phyloP scores from a whole-genome alignment of 2,329 filamentous ascomycete genomes.

The Alternaria solani region DNA sequence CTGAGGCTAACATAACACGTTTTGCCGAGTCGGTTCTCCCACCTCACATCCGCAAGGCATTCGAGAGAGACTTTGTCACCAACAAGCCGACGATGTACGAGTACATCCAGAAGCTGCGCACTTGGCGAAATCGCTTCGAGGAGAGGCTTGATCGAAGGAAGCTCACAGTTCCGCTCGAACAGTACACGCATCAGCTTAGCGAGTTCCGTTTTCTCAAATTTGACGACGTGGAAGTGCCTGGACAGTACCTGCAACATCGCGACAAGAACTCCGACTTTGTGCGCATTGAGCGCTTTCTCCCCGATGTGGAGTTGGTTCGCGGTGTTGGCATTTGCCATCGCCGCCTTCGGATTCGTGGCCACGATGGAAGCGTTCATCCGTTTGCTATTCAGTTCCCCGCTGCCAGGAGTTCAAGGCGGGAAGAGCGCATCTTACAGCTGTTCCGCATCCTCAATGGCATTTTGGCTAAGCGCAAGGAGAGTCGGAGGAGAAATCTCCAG shows the following conservation, averaged over 20 bases:
- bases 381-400: slow-evolving; percentile 98
- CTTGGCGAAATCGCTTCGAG: slow-evolving; percentile 97
- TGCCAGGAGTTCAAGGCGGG: slow-evolving; percentile 87
- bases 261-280: slow-evolving; percentile 99
- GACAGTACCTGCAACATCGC: slow-evolving; percentile 95
- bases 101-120: slow-evolving; percentile 95
- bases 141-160: slow-evolving; percentile 91
- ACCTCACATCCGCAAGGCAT: slow-evolving; percentile 91
- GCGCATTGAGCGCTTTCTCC: slow-evolving; percentile 94
- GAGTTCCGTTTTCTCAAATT: slow-evolving; percentile 98
- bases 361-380: slow-evolving; percentile 95
- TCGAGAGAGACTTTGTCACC: slow-evolving; percentile 95
- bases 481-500: slow-evolving; percentile 88
- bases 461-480: slow-evolving; percentile 91
- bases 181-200: slow-evolving; percentile 87
- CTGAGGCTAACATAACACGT: slow-evolving; percentile 93
- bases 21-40: slow-evolving; percentile 97
- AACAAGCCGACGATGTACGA: slow-evolving; percentile 98
- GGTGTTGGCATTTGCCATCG: slow-evolving; percentile 91
- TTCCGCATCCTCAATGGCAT: slow-evolving; percentile 98
- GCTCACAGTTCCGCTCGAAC: slow-evolving; percentile 77
- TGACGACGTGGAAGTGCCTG: slow-evolving; percentile 96
- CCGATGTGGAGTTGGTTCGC: slow-evolving; percentile 90
- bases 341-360: slow-evolving; percentile 92
- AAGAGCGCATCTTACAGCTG: slow-evolving; percentile 93